These are phyloP conservation scores for Globisporangium takayamanum DNA, from an alignment of 352 stramenopile genomes.

Conservation along the genomic window DNA sequence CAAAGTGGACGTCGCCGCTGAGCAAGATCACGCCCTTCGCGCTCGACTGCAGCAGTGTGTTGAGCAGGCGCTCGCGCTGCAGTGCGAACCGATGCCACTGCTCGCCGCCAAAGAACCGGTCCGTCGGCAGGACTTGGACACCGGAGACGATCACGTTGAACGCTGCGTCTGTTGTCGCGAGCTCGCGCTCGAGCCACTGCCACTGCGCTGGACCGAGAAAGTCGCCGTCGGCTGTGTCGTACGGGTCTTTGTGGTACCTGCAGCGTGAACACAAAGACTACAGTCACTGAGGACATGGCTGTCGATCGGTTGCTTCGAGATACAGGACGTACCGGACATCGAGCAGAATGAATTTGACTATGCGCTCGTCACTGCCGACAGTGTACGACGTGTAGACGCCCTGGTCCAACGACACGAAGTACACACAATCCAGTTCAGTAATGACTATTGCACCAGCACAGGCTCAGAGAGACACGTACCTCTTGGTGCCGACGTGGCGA, in stretches of 20 bases:
- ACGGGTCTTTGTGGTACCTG: slow-evolving; percentile 72
- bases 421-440: neutral
- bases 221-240: slow-evolving; percentile 48
- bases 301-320: no score
- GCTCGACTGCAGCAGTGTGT: slow-evolving; percentile 75
- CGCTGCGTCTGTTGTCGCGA: slow-evolving; percentile 66
- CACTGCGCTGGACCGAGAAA: slow-evolving; percentile 79
- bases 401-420: slow-evolving; percentile 15
- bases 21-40: slow-evolving; percentile 87
- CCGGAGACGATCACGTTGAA: slow-evolving; percentile 93
- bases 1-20: slow-evolving; percentile 91
- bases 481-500: slow-evolving; percentile 73
- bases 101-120: slow-evolving; percentile 78
- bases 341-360: slow-evolving; percentile 83
- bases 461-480: slow-evolving; percentile 16
- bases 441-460: neutral
- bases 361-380: slow-evolving; percentile 51
- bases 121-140: slow-evolving; percentile 84
- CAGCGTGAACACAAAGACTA: no score
- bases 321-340: slow-evolving; percentile 43
- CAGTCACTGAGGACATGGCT: no score
- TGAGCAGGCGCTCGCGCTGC: slow-evolving; percentile 76
- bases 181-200: slow-evolving; percentile 79
- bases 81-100: slow-evolving; percentile 87
- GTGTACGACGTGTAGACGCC: slow-evolving; percentile 84